These are phyloP conservation scores for Eucalyptus polybractea DNA, from an alignment of 345 rosid genomes.

Conservation along the genomic window DNA sequence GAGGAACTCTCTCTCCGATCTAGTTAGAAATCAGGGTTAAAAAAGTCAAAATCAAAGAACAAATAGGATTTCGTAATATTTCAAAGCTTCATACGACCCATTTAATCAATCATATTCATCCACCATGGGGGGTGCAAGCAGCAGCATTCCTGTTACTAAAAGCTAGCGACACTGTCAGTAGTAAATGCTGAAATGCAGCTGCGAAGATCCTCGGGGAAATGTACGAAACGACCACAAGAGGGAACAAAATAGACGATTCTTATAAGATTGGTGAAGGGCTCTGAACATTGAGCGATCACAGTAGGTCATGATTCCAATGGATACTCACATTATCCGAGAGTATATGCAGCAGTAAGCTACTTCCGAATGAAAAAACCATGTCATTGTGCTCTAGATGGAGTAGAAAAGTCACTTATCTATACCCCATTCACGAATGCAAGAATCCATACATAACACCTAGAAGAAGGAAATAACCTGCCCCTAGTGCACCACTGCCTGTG, in stretches of 20 bases:
- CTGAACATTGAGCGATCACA: not conserved
- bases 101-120: not conserved
- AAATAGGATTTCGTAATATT: not conserved
- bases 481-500: no score
- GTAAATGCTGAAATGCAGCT: not conserved
- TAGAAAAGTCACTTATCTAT: no score
- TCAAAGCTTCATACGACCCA: not conserved
- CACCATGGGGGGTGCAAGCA: not conserved
- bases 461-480: no score
- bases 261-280: not conserved
- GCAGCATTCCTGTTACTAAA: not conserved
- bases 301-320: no score
- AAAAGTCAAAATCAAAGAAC: not conserved
- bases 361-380: no score
- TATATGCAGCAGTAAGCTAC: no score
- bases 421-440: no score
- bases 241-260: not conserved
- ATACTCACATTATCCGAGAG: no score
- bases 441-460: no score
- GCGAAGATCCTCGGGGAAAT: not conserved
- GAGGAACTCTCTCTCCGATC: constrained; percentile 80
- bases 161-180: not conserved
- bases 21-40: constrained; percentile 2
- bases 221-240: not conserved
- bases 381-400: no score